phyloP scores from a whole-genome alignment of 768 basidiomycete genomes.

The Cystobasidium onofrii region DNA sequence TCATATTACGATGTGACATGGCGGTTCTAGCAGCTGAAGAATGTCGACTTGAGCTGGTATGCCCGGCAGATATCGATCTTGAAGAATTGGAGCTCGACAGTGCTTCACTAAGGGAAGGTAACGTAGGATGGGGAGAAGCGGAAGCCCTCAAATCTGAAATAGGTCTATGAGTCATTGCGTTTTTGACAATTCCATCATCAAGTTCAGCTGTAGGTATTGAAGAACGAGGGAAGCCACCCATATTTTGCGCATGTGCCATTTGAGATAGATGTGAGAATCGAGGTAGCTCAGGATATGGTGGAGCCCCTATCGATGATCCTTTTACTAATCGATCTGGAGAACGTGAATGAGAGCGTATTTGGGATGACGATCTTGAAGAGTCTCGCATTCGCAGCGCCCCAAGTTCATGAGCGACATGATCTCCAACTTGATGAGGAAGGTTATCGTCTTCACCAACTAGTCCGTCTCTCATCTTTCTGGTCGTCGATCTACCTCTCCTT shows the following conservation, averaged over 20 bases:
- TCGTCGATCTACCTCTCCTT: slow-evolving; percentile 13
- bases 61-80: slow-evolving; percentile 6
- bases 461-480: slow-evolving; percentile 3
- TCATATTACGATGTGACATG: neutral
- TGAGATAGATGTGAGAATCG: neutral
- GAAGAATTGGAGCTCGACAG: slow-evolving; percentile 5
- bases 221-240: neutral
- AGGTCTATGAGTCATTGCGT: slow-evolving; percentile 9
- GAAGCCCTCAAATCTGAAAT: slow-evolving; percentile 7
- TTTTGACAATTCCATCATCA: slow-evolving; percentile 22
- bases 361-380: slow-evolving; percentile 3
- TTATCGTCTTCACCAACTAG: neutral
- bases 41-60: slow-evolving; percentile 8
- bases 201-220: neutral
- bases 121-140: slow-evolving; percentile 9
- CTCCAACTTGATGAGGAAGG: neutral
- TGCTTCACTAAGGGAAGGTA: slow-evolving; percentile 3
- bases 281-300: neutral
- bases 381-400: slow-evolving; percentile 1
- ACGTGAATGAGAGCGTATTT: neutral
- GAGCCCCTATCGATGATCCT: neutral
- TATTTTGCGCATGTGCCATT: neutral
- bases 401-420: slow-evolving; percentile 9
- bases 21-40: slow-evolving; percentile 1
- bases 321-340: neutral